Percentiles rank a stretch among this genome's conserved stretches.
These are phyloP conservation scores for Baudoinia panamericana DNA, from an alignment of 495 filamentous ascomycete species.

Conservation along the genomic window DNA sequence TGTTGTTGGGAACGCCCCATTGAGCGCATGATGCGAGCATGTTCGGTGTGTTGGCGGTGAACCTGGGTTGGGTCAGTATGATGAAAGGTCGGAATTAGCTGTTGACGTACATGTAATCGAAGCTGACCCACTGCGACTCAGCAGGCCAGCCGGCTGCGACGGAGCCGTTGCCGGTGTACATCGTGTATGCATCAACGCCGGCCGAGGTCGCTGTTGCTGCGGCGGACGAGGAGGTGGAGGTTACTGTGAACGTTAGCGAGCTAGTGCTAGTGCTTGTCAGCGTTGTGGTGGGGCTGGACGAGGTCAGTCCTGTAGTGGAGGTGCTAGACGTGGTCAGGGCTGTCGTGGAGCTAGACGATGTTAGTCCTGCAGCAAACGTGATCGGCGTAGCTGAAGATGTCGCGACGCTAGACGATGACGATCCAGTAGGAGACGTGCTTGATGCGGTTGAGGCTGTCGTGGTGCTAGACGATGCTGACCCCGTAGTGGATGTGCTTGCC, in stretches of 20 bases:
- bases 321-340: not conserved
- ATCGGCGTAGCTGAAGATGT: not conserved
- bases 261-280: not conserved
- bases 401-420: too few species aligned
- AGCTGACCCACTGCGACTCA: slow-evolving; percentile 5
- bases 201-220: not conserved
- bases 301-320: not conserved
- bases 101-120: slow-evolving; percentile 6
- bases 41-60: slow-evolving; percentile 4
- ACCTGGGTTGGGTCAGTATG: slow-evolving; percentile 3
- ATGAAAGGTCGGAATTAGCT: not conserved
- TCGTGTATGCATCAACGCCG: slow-evolving; percentile 1
- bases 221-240: slow-evolving; percentile 2
- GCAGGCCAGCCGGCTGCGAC: slow-evolving; percentile 12
- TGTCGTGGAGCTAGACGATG: not conserved
- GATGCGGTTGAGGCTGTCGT: too few species aligned
- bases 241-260: not conserved
- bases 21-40: slow-evolving; percentile 3
- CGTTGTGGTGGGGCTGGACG: not conserved
- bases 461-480: too few species aligned
- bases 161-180: slow-evolving; percentile 12
- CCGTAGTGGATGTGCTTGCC: too few species aligned
- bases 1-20: slow-evolving; percentile 13
- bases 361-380: not conserved
- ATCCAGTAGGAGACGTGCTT: too few species aligned